These are phyloP conservation scores for Antitrichia curtipendula DNA, from an alignment of 225 moss, liverwort and hornwort genomes.

Conservation along the genomic window DNA sequence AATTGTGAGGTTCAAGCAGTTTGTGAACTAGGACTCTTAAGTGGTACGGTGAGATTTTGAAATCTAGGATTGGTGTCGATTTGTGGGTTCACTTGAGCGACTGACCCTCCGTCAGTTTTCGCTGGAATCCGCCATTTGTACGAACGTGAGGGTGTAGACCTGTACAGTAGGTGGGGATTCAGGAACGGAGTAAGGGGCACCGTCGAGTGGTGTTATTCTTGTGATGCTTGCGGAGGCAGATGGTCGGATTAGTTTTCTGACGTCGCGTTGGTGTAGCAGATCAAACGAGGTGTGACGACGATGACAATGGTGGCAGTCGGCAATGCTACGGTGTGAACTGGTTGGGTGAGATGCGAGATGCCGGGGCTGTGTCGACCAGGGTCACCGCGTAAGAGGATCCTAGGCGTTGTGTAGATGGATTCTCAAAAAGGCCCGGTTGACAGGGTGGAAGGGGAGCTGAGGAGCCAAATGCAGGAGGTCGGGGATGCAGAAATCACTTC, in stretches of 20 bases:
- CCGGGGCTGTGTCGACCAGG: neutral
- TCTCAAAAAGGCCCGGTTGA: neutral
- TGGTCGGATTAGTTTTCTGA: neutral
- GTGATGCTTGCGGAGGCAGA: neutral
- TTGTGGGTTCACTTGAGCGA: neutral
- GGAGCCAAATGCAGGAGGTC: constrained; percentile 3
- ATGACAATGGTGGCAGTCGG: neutral
- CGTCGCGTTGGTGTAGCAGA: neutral
- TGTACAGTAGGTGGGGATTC: neutral
- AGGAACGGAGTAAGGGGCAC: neutral
- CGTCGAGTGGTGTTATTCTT: neutral
- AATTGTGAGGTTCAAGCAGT: neutral
- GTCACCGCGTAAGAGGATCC: neutral
- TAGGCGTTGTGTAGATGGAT: constrained; percentile 15
- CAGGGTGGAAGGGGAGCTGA: neutral
- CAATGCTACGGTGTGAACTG: neutral
- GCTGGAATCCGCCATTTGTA: neutral
- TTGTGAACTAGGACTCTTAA: neutral
- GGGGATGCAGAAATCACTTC: neutral
- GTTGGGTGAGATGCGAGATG: neutral
- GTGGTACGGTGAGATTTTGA: neutral
- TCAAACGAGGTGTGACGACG: neutral
- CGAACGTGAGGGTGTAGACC: neutral
- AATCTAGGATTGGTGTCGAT: neutral
- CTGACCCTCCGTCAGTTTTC: neutral